Conservation (phyloP, 306 rosid species). For the Sindora glabra region DNA sequence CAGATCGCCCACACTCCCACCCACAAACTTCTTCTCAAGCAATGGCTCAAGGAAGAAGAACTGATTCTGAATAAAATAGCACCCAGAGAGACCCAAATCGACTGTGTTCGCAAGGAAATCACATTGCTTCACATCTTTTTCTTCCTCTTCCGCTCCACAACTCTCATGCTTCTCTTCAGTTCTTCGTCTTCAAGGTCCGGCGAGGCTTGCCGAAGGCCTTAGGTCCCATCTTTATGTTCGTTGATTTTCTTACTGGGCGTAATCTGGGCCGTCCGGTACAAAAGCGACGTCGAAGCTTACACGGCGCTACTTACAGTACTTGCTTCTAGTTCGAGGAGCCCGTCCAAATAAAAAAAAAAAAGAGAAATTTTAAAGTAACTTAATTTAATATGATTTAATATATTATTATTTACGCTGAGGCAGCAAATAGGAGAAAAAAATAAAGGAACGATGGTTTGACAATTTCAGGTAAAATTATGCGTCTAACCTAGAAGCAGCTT, state of each 20-base stretch:
- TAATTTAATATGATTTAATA: too few species aligned
- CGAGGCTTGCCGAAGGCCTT: conserved; percentile 47
- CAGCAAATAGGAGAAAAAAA: too few species aligned
- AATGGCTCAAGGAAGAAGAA: conserved; percentile 94
- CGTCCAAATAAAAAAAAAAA: too few species aligned
- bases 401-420: too few species aligned
- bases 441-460: too few species aligned
- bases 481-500: too few species aligned
- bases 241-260: conserved; percentile 59
- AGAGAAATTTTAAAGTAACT: too few species aligned
- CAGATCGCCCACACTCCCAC: conserved; percentile 88
- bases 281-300: conserved; percentile 73
- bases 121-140: conserved; percentile 73
- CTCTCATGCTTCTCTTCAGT: conserved; percentile 71
- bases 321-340: too few species aligned
- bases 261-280: conserved; percentile 83
- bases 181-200: conserved; percentile 20
- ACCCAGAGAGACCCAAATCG: conserved; percentile 75
- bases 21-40: conserved; percentile 94
- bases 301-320: too few species aligned
- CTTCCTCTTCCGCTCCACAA: conserved; percentile 89
- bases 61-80: conserved; percentile 61
- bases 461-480: too few species aligned
- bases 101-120: conserved; percentile 62
- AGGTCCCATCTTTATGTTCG: conserved; percentile 83